Base-by-base conservation (phyloP, 129 eudicot genomes). In the Pseudognaphalium luteoalbum region DNA sequence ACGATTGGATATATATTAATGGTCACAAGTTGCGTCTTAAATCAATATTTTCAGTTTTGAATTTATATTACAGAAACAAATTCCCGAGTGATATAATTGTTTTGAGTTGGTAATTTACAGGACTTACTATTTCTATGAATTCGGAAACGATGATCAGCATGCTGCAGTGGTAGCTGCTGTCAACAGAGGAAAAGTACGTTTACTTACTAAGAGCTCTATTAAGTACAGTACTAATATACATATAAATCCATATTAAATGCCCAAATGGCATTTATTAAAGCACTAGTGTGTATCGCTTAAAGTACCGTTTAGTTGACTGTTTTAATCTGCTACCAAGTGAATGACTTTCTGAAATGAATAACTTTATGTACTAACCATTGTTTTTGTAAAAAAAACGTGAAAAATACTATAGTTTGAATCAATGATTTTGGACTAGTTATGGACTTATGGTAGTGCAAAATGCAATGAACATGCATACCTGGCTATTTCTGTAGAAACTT, bases 91-190 rank as follows among this genome's bases (percentile, higher is more conserved):
- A 57, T 73, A 17, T 30, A 61, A 21, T 69, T 66, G 73, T 44
- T 64, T 41, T 34, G 67, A 76, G 35, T 73, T 50, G 47, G 14
- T 47, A 42, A 3, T 41, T 50, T 80, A 68, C 89, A 93, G 98
- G 96, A 86, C 86, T 34, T 93, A 90, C 50, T 93, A 93, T 85
- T 93, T 86, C 80, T 93, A 93, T 35, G 98, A 93, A 81, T 93
- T 93, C 66, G 96, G 89, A 66, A 90, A 81, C 20, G 90, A 93
- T 29, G 88, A 78, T 30, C 95, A 88, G 76, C 98, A 70, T 78
- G 89, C 89, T 82, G 96, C 98, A 4, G 74, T 93, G 16, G 95
- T 93, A 66, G 96, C 96, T 83, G 89, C 98, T 62, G 91, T 88
- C 60, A 93, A 85, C 71, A 75, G 96, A 33, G 98, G 98, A 76